Conservation (phyloP, 1,284 basidiomycete genomes). For the Apiotrichum gamsii region DNA sequence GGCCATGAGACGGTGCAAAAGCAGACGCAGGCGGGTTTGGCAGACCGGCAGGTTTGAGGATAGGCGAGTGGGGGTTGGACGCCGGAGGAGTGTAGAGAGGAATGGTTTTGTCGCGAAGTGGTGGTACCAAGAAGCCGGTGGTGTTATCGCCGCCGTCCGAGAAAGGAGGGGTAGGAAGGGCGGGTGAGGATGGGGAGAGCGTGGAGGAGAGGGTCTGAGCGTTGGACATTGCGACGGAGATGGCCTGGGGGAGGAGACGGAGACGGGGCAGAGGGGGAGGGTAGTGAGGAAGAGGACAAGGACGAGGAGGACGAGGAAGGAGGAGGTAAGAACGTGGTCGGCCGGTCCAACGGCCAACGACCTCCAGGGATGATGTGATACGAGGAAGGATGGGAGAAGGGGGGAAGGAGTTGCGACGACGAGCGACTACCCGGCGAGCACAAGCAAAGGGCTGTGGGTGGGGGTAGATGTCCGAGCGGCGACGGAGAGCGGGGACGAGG, state of each 20-base stretch:
- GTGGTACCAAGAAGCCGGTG: slow-evolving; percentile 11
- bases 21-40: no score
- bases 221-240: slow-evolving; percentile 17
- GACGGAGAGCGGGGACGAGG: no score
- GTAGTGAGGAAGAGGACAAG: neutral
- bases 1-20: no score
- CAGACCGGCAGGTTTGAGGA: neutral
- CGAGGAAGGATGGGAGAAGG: no score
- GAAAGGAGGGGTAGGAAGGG: slow-evolving; percentile 11
- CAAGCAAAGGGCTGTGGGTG: no score
- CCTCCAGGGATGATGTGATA: no score
- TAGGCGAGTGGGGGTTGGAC: slow-evolving; percentile 11
- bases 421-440: no score
- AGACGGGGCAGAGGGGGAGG: neutral
- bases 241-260: neutral
- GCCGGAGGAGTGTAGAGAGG: slow-evolving; percentile 21
- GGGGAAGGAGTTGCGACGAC: no score
- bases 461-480: no score
- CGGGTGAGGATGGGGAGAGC: slow-evolving; percentile 12
- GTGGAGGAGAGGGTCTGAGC: slow-evolving; percentile 30
- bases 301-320: slow-evolving; percentile 38
- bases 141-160: slow-evolving; percentile 4
- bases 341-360: no score
- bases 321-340: neutral
- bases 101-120: slow-evolving; percentile 18